Conservation (phyloP, 2,329 filamentous ascomycete genomes). For the Fusarium sororula region DNA sequence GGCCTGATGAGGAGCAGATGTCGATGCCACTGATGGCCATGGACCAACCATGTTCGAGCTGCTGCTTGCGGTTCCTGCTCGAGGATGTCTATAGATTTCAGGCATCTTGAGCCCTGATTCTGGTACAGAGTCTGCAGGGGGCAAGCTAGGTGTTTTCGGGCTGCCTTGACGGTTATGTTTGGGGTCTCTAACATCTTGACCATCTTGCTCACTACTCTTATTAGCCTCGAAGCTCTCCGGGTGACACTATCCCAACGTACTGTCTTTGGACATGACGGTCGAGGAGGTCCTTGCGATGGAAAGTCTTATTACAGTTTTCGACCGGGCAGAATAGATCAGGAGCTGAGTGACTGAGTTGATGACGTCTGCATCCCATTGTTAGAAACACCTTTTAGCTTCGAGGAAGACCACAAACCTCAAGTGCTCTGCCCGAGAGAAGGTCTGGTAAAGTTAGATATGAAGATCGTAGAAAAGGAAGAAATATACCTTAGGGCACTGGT, state of each 20-base stretch:
- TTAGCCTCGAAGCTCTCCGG: constrained; percentile 19
- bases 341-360: constrained; percentile 67
- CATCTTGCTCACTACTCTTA: constrained; percentile 36
- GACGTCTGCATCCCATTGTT: constrained; percentile 56
- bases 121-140: constrained; percentile 17
- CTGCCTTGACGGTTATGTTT: constrained; percentile 17
- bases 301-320: constrained; percentile 64
- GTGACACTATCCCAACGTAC: constrained; percentile 40
- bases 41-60: constrained; percentile 18
- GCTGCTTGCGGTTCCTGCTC: constrained; percentile 13
- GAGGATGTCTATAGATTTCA: constrained; percentile 16
- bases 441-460: constrained; percentile 50
- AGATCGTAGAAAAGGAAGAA: not conserved
- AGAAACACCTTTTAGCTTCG: constrained; percentile 25
- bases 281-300: constrained; percentile 68
- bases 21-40: constrained; percentile 36
- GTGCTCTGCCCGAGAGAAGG: constrained; percentile 70
- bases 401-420: constrained; percentile 57
- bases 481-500: constrained; percentile 61
- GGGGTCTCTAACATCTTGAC: not conserved
- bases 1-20: constrained; percentile 13
- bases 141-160: constrained; percentile 28
- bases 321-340: constrained; percentile 62
- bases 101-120: constrained; percentile 35
- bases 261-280: constrained; percentile 61